phyloP scores from a whole-genome alignment of 2,329 filamentous ascomycete genomes.

The Blastomyces emzantsi region DNA sequence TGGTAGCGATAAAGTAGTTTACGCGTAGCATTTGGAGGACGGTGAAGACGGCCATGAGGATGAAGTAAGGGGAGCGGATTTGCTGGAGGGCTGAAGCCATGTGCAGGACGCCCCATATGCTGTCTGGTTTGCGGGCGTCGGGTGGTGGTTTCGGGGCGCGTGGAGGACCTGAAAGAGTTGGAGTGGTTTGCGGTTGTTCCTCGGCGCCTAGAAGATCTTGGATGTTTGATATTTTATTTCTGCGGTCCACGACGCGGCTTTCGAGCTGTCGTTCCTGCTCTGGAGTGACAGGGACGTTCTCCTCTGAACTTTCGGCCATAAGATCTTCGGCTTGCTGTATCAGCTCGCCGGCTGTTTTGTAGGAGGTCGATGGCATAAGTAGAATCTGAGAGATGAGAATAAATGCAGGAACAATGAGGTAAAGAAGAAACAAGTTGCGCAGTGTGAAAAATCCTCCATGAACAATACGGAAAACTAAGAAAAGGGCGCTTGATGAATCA shows the following conservation, averaged over 20 bases:
- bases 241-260: slow-evolving; percentile 51
- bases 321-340: slow-evolving; percentile 58
- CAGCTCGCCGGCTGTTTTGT: slow-evolving; percentile 79
- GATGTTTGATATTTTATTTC: slow-evolving; percentile 60
- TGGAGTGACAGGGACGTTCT: slow-evolving; percentile 15
- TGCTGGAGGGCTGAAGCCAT: slow-evolving; percentile 61
- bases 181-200: background rate
- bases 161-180: slow-evolving; percentile 34
- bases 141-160: slow-evolving; percentile 45
- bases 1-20: slow-evolving; percentile 83
- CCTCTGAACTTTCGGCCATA: slow-evolving; percentile 43
- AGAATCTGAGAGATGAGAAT: slow-evolving; percentile 60
- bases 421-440: slow-evolving; percentile 60
- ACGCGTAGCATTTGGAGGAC: slow-evolving; percentile 65
- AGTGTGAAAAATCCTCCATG: slow-evolving; percentile 40
- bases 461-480: slow-evolving; percentile 18
- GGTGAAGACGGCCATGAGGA: slow-evolving; percentile 70
- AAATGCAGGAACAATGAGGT: slow-evolving; percentile 59
- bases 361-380: slow-evolving; percentile 65
- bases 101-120: slow-evolving; percentile 83
- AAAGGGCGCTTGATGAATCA: slow-evolving; percentile 62
- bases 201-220: slow-evolving; percentile 39
- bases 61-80: slow-evolving; percentile 73
- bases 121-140: slow-evolving; percentile 47
- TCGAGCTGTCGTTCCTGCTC: slow-evolving; percentile 42